Evolutionary conservation across 176 grass and related monocot species (phyloP).

Genomic region (maize (Zea mays)): Zm-B73-REFERENCE-NAM-5.0 NC_050104.1:162279501-162280000

Average conservation of each 20-base stretch:
- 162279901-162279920: slow-evolving; percentile 83
- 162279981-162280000: slow-evolving; percentile 29
- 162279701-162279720: slow-evolving; percentile 43
- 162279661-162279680: slow-evolving; percentile 67
- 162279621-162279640: slow-evolving; percentile 44
- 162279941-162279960: slow-evolving; percentile 62
- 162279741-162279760: background rate
- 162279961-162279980: slow-evolving; percentile 56
- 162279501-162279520: background rate
- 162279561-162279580: slow-evolving; percentile 71
- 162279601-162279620: slow-evolving; percentile 53
- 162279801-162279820: slow-evolving; percentile 82
- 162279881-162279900: slow-evolving; percentile 76
- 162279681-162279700: slow-evolving; percentile 79
- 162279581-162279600: slow-evolving; percentile 97
- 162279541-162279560: slow-evolving; percentile 73
- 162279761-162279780: slow-evolving; percentile 52
- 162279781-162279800: slow-evolving; percentile 68
- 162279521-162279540: slow-evolving; percentile 39
- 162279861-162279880: slow-evolving; percentile 77
- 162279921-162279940: slow-evolving; percentile 61
- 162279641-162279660: slow-evolving; percentile 47
- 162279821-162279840: slow-evolving; percentile 73
- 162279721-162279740: background rate
- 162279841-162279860: slow-evolving; percentile 96